Conservation (phyloP, 2,329 filamentous ascomycete species). For the Ceratocystis eucalypticola region DNA sequence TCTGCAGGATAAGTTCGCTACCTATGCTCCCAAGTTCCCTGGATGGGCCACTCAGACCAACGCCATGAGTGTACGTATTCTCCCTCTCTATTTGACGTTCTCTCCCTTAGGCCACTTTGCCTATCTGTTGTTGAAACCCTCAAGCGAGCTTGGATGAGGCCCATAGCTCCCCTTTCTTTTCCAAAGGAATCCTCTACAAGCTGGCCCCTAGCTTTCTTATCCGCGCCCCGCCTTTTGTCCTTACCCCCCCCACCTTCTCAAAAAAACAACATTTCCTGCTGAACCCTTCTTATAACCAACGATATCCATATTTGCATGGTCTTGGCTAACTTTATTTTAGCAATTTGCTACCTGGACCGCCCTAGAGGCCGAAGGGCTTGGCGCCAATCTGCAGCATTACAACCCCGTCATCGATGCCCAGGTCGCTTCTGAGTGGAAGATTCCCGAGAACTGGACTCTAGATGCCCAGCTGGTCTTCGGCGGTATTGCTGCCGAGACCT, state of each 20-base stretch:
- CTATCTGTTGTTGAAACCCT: not conserved
- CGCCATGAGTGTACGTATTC: slow-evolving; percentile 50
- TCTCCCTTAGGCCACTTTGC: not conserved
- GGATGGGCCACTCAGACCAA: slow-evolving; percentile 61
- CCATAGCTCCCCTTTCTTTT: not conserved
- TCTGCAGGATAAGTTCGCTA: slow-evolving; percentile 54
- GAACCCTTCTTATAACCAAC: too few relatives aligned
- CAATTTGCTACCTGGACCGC: slow-evolving; percentile 71
- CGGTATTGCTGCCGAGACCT: slow-evolving; percentile 40
- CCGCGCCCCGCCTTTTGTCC: not conserved
- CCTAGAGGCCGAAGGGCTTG: slow-evolving; percentile 70
- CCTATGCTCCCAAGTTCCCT: slow-evolving; percentile 70
- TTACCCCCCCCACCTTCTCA: not conserved
- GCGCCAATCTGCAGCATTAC: slow-evolving; percentile 87
- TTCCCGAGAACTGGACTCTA: slow-evolving; percentile 62
- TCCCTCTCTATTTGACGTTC: not conserved
- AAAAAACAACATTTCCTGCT: not conserved
- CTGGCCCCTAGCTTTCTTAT: not conserved
- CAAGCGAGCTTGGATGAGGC: not conserved
- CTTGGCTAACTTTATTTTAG: slow-evolving; percentile 22
- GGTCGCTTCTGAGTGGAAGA: slow-evolving; percentile 53
- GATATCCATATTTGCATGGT: not conserved
- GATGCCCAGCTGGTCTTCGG: slow-evolving; percentile 80
- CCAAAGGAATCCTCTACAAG: not conserved
- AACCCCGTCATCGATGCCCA: slow-evolving; percentile 70